Evolutionary conservation across 805 yeast genomes (phyloP), one percentile per base, ranked within the genome.

Genomic region (Yamadazyma kitorensis): DNA sequence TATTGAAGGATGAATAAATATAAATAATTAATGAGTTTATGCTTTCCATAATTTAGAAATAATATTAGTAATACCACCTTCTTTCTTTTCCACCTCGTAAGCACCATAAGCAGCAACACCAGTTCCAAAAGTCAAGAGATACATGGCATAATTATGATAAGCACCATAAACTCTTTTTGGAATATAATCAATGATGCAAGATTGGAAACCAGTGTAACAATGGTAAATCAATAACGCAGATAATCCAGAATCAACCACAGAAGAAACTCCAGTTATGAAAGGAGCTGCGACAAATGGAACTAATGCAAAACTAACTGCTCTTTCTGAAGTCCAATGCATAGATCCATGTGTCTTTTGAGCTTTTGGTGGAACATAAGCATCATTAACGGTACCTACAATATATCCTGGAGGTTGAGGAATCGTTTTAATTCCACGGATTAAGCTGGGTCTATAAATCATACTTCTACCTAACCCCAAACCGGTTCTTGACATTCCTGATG

Each of bases 121-220:
- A 16, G 86, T 70, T 29, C 93, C 91, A 17, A 78, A 55, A 24
- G 78, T 67, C 52, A 85, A 67, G 30, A 79, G 51, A 46, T 72
- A 70, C 73, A 75, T 74, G 37, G 86, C 84, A 39, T 56, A 57
- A 38, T 64, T 69, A 60, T 82, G 86, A 72, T 74, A 71, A 21
- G 68, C 44, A 11, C 89, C 88, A 50, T 74, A 85, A 22, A 79
- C 85, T 64, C 91, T 75, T 53, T 65, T 64, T 33, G 91, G 93
- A 35, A 85, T 80, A 61, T 83, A 82, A 59, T 85, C 93, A 37
- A 74, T 74, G 48, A 85, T 84, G 68, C 93, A 82, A 27, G 86
- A 70, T 51, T 78, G 80, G 68, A 83, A 78, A 3, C 93, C 94
- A 31, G 77, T 76, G 55, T 74, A 76, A 36, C 79, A 70, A 56